Percentiles rank a stretch among this genome's conserved stretches.
These are phyloP conservation scores for Penicillium waksmanii DNA, from an alignment of 495 filamentous ascomycete species.

Conservation along the genomic window DNA sequence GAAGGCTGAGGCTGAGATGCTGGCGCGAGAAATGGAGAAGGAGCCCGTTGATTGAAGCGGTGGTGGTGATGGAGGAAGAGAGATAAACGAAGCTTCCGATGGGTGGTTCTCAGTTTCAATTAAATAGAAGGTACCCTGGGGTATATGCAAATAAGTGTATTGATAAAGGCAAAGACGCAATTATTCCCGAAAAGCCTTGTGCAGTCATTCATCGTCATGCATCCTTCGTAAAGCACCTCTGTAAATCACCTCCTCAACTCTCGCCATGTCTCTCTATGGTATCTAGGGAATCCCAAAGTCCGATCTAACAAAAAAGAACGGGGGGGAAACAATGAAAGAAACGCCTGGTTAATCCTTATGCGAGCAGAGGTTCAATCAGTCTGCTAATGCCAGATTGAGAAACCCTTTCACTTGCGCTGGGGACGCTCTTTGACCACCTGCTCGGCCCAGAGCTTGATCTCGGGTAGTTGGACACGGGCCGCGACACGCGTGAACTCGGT, in stretches of 20 bases:
- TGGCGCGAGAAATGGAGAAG: conserved; percentile 45
- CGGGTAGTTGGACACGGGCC: conserved; percentile 68
- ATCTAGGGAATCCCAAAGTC: conserved; percentile 22
- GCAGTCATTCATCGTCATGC: conserved; percentile 24
- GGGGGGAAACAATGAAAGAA: conserved; percentile 1
- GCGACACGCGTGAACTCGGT: conserved; percentile 83
- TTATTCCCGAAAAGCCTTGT: conserved; percentile 11
- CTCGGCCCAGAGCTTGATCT: conserved; percentile 78
- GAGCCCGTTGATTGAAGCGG: conserved; percentile 28
- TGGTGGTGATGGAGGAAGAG: background rate
- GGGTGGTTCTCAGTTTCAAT: background rate
- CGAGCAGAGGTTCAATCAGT: background rate
- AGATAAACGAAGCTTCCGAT: background rate
- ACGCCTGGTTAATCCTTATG: background rate
- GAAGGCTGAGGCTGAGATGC: conserved; percentile 67
- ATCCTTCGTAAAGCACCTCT: conserved; percentile 23
- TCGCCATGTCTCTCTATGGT: conserved; percentile 22
- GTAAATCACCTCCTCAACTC: conserved; percentile 17
- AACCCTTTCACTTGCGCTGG: conserved; percentile 38
- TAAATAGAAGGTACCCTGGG: background rate
- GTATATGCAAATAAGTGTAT: conserved; percentile 13
- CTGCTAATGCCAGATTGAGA: too few species aligned
- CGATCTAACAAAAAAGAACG: conserved; percentile 10
- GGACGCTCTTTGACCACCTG: conserved; percentile 74
- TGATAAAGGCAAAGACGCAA: background rate